Evolutionary conservation across 108 stramenopile species (phyloP).

Genomic region (Skeletonema grethae): DNA sequence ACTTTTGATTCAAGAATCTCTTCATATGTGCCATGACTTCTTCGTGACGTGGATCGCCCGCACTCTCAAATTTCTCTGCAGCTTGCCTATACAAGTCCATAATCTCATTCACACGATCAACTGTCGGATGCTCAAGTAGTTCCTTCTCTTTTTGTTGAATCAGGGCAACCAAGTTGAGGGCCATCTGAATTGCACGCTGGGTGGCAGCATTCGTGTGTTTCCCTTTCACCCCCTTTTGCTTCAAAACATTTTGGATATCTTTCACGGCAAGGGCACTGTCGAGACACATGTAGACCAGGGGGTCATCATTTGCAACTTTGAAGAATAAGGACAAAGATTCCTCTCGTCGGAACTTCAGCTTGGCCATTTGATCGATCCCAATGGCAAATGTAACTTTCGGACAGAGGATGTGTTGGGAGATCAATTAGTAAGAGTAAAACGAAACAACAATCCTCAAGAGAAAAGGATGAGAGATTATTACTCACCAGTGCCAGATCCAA

Average conservation of each 20-base stretch:
- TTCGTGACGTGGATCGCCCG: constrained; percentile 86
- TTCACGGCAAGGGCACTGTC: constrained; percentile 83
- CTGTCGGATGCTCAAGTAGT: constrained; percentile 71
- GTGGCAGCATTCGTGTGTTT: constrained; percentile 89
- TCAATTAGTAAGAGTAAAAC: constrained; percentile 10
- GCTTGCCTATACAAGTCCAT: constrained; percentile 93
- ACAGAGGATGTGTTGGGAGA: neutral
- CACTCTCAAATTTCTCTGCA: constrained; percentile 85
- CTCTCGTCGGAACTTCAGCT: constrained; percentile 85
- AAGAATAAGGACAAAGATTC: constrained; percentile 88
- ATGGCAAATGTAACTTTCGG: constrained; percentile 69
- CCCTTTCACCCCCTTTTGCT: constrained; percentile 87
- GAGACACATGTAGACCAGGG: constrained; percentile 89
- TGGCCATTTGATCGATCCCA: constrained; percentile 77
- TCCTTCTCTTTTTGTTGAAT: constrained; percentile 87
- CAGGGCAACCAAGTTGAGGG: constrained; percentile 81
- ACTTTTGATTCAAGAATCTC: constrained; percentile 79
- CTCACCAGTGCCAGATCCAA: constrained; percentile 70
- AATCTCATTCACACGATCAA: constrained; percentile 84
- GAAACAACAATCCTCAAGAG: neutral
- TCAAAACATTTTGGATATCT: constrained; percentile 86
- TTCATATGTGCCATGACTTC: constrained; percentile 89
- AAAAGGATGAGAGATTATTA: neutral
- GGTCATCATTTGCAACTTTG: constrained; percentile 86
- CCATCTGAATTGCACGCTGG: constrained; percentile 76